Conservation (phyloP, 2,329 filamentous ascomycete genomes). For the Aureobasidium lini region DNA sequence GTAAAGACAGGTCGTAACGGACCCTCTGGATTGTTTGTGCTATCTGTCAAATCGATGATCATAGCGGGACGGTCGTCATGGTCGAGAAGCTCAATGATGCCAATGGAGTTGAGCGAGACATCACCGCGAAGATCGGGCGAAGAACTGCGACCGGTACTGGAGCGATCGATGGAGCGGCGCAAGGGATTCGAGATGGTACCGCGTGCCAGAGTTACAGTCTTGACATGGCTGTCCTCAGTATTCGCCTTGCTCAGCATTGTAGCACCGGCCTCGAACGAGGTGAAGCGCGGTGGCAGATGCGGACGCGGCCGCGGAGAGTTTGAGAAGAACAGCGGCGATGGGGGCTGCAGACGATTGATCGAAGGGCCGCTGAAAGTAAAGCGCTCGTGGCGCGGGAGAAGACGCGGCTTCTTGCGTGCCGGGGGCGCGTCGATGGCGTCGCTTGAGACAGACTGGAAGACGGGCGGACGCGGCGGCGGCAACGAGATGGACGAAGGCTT, state of each 20-base stretch:
- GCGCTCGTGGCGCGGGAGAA: constrained; percentile 18
- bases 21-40: constrained; percentile 46
- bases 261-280: constrained; percentile 48
- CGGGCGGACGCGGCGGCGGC: not conserved
- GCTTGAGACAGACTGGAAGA: constrained; percentile 2
- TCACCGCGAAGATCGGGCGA: constrained; percentile 48
- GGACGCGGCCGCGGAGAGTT: constrained; percentile 35
- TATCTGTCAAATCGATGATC: constrained; percentile 59
- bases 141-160: constrained; percentile 39
- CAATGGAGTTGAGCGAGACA: constrained; percentile 55
- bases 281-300: constrained; percentile 47
- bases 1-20: constrained; percentile 58
- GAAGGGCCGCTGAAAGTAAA: constrained; percentile 17
- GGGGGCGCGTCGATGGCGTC: constrained; percentile 3
- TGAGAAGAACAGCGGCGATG: constrained; percentile 48
- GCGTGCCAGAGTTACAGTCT: constrained; percentile 45
- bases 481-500: not conserved
- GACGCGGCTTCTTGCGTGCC: constrained; percentile 16
- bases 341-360: constrained; percentile 28
- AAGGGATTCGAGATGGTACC: constrained; percentile 32
- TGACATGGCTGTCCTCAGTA: constrained; percentile 42
- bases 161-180: constrained; percentile 46
- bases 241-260: constrained; percentile 49
- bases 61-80: constrained; percentile 71
- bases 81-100: constrained; percentile 65